Conservation (phyloP, 345 rosid species). For the Carallia brachiata region DNA sequence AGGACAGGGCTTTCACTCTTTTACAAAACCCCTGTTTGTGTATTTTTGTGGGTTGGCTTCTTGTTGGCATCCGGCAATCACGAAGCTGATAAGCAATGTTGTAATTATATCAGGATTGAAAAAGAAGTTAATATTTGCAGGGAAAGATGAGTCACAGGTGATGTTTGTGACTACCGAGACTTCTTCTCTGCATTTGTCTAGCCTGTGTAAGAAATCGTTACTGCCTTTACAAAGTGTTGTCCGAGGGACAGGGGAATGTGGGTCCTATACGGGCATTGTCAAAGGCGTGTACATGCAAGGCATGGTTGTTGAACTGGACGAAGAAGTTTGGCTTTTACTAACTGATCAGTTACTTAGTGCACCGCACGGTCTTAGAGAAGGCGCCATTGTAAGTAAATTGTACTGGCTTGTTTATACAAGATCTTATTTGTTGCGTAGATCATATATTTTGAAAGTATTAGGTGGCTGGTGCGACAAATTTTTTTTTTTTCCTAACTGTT, state of each 20-base stretch:
- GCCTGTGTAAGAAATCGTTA: conserved; percentile 28
- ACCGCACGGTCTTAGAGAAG: conserved; percentile 70
- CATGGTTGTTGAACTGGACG: conserved; percentile 76
- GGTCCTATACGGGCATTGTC: conserved; percentile 64
- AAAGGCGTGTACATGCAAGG: conserved; percentile 72
- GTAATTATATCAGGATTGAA: conserved; percentile 54
- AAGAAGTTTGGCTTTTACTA: conserved; percentile 78
- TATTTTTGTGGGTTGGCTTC: conserved; percentile 64
- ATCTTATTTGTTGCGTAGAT: neutral
- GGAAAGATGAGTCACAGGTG: conserved; percentile 51
- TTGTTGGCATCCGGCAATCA: conserved; percentile 70
- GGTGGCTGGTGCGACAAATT: neutral
- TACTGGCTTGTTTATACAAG: neutral
- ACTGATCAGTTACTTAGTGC: conserved; percentile 49
- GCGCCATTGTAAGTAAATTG: conserved; percentile 63
- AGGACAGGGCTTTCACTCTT: conserved; percentile 29
- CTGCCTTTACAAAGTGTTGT: conserved; percentile 22
- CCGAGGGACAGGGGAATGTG: conserved; percentile 46
- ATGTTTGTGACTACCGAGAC: conserved; percentile 52
- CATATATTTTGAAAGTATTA: neutral
- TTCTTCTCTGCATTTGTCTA: conserved; percentile 51
- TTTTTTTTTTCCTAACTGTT: neutral
- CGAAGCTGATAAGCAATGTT: conserved; percentile 54
- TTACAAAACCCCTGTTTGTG: conserved; percentile 42
- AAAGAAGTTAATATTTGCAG: conserved; percentile 57